These are phyloP conservation scores for Aspergillus calidoustus DNA, from an alignment of 2,329 filamentous ascomycete species.

Conservation along the genomic window DNA sequence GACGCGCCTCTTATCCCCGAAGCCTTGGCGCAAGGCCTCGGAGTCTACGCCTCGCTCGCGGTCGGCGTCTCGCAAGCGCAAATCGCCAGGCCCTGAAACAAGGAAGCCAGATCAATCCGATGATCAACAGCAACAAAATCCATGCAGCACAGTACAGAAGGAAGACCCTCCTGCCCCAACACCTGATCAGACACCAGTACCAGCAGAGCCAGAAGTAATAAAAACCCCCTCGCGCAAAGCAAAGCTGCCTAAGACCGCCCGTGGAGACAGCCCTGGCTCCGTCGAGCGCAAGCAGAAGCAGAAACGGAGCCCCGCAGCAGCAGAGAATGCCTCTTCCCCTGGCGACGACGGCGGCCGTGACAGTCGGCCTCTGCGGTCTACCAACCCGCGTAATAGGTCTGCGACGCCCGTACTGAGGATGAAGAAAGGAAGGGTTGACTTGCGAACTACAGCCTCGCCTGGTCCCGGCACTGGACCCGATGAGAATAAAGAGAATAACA, in stretches of 20 bases:
- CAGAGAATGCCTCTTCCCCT: slow-evolving; percentile 13
- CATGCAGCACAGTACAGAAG: neutral
- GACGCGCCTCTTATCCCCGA: neutral
- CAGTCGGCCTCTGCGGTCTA: slow-evolving; percentile 25
- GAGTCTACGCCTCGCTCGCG: neutral
- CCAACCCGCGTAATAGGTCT: slow-evolving; percentile 25
- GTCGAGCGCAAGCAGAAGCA: slow-evolving; percentile 35
- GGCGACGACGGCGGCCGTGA: slow-evolving; percentile 20
- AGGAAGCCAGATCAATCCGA: slow-evolving; percentile 7
- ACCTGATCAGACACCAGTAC: neutral
- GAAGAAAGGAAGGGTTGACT: slow-evolving; percentile 27
- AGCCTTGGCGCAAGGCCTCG: slow-evolving; percentile 1
- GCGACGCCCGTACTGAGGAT: slow-evolving; percentile 26
- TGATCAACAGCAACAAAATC: neutral
- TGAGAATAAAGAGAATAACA: slow-evolving; percentile 25
- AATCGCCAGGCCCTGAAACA: slow-evolving; percentile 38
- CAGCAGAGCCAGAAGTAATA: neutral
- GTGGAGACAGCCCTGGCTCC: slow-evolving; percentile 40
- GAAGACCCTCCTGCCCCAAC: neutral
- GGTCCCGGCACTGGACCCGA: slow-evolving; percentile 6
- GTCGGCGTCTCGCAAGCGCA: slow-evolving; percentile 40
- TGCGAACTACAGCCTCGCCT: slow-evolving; percentile 23
- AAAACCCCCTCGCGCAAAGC: slow-evolving; percentile 27
- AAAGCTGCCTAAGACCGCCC: slow-evolving; percentile 38
- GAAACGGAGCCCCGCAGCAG: slow-evolving; percentile 1